phyloP scores from a whole-genome alignment of 1,284 basidiomycete species.

The Fistulinella cinereoalba region DNA sequence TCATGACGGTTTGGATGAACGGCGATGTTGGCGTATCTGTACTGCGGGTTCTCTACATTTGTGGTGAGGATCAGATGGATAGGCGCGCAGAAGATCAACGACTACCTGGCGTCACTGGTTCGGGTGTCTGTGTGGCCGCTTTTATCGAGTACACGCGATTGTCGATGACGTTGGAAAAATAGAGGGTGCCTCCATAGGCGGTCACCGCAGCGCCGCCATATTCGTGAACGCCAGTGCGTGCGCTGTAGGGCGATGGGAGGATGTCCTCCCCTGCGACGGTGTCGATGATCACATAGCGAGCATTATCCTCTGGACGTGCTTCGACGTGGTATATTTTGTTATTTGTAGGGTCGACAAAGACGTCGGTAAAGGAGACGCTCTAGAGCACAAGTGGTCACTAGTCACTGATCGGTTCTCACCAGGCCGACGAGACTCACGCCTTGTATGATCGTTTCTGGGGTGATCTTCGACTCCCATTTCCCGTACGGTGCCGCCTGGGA shows the following conservation, averaged over 20 bases:
- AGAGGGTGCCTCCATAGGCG: conserved; percentile 30
- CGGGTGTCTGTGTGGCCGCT: conserved; percentile 1
- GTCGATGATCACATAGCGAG: conserved; percentile 28
- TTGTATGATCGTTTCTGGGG: conserved; percentile 51
- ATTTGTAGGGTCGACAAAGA: conserved; percentile 35
- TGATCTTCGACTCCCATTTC: conserved; percentile 59
- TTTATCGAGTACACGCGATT: conserved; percentile 25
- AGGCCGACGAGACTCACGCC: too few relatives aligned
- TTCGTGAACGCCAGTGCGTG: conserved; percentile 39
- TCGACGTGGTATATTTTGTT: conserved; percentile 40
- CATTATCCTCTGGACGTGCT: conserved; percentile 39
- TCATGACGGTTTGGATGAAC: conserved; percentile 25
- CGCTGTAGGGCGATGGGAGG: conserved; percentile 34
- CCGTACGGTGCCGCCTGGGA: conserved; percentile 48
- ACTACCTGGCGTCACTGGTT: conserved; percentile 29
- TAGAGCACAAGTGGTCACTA: too few relatives aligned
- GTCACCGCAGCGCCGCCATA: conserved; percentile 41
- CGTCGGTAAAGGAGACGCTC: conserved; percentile 29
- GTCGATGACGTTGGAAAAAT: conserved; percentile 36
- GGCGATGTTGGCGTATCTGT: conserved; percentile 50
- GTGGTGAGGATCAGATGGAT: conserved; percentile 1
- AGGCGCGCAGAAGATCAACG: background rate
- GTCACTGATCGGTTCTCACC: too few relatives aligned
- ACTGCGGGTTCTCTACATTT: conserved; percentile 32
- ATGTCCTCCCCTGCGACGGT: conserved; percentile 29